Percentiles rank a stretch among this genome's conserved stretches.
These are phyloP conservation scores for Hyphodiscus sp. DNA, from an alignment of 2,329 filamentous ascomycete species.

Conservation along the genomic window DNA sequence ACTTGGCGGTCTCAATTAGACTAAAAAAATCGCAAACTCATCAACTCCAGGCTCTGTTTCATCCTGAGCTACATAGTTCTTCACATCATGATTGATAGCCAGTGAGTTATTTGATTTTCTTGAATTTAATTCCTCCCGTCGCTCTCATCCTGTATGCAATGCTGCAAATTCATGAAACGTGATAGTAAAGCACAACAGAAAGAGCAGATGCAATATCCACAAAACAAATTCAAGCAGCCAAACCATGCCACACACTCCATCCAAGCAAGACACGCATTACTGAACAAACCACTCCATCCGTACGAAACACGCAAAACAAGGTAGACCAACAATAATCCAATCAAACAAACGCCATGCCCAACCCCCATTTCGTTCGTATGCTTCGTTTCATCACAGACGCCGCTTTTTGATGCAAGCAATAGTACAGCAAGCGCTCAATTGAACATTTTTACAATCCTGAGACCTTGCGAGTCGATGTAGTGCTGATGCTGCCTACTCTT, in stretches of 20 bases:
- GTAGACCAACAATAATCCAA: neutral
- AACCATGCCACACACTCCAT: neutral
- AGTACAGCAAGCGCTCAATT: slow-evolving; percentile 16
- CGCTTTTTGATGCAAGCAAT: slow-evolving; percentile 23
- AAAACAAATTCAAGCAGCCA: slow-evolving; percentile 6
- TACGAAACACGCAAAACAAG: neutral
- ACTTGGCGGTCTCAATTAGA: neutral
- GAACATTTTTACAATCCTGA: slow-evolving; percentile 24
- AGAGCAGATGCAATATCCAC: neutral
- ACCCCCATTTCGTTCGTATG: slow-evolving; percentile 8
- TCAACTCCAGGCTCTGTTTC: neutral
- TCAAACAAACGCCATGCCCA: slow-evolving; percentile 1
- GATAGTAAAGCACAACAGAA: neutral
- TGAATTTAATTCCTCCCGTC: neutral
- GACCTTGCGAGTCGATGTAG: slow-evolving; percentile 25
- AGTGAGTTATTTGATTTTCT: neutral
- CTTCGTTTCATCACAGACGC: slow-evolving; percentile 8
- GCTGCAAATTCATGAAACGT: neutral
- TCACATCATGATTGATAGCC: neutral
- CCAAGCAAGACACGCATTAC: slow-evolving; percentile 1
- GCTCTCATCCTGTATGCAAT: neutral
- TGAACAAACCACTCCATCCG: neutral
- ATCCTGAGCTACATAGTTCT: neutral
- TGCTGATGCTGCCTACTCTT: slow-evolving; percentile 52
- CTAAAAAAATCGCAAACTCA: neutral